A percentile compares a stretch with the other conserved stretches of the same genome.
These are phyloP conservation scores for Phytophthora agathidicida DNA, from an alignment of 352 stramenopile genomes.

Conservation along the genomic window DNA sequence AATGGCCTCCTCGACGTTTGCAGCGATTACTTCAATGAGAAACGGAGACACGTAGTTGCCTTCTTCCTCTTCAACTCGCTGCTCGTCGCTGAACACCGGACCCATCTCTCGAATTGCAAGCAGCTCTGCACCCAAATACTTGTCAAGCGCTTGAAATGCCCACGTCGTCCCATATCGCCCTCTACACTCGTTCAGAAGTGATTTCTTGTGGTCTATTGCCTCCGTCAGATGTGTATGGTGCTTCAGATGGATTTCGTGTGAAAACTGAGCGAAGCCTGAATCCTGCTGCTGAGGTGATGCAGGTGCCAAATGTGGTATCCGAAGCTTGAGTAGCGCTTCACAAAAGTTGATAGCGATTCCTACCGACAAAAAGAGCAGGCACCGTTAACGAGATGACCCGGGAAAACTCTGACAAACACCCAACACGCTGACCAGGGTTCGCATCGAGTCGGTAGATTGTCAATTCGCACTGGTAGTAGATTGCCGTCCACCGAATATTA, in stretches of 20 bases:
- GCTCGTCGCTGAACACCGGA: slow-evolving; percentile 17
- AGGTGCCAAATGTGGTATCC: slow-evolving; percentile 17
- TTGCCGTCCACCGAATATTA: slow-evolving; percentile 49
- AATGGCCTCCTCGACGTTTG: slow-evolving; percentile 24
- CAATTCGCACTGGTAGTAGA: slow-evolving; percentile 52
- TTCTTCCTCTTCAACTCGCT: slow-evolving; percentile 19
- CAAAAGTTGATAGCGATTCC: slow-evolving; percentile 44
- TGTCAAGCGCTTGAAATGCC: slow-evolving; percentile 15
- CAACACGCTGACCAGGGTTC: slow-evolving; percentile 42
- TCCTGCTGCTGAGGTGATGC: slow-evolving; percentile 26
- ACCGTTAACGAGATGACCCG: too few relatives aligned
- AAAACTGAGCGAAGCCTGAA: slow-evolving; percentile 38
- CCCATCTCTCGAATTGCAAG: slow-evolving; percentile 18
- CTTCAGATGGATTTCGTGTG: slow-evolving; percentile 46
- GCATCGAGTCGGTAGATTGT: slow-evolving; percentile 55
- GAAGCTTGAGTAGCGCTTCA: slow-evolving; percentile 35
- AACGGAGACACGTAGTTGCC: slow-evolving; percentile 17
- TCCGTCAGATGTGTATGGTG: slow-evolving; percentile 41
- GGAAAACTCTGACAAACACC: too few relatives aligned
- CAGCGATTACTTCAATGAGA: slow-evolving; percentile 28
- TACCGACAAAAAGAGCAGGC: too few relatives aligned
- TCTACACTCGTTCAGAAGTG: slow-evolving; percentile 28
- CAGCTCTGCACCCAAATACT: slow-evolving; percentile 14
- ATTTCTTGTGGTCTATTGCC: slow-evolving; percentile 43
- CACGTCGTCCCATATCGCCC: slow-evolving; percentile 28